These are phyloP conservation scores for Ensete ventricosum DNA, from an alignment of 176 grass and related monocot species.

Conservation along the genomic window DNA sequence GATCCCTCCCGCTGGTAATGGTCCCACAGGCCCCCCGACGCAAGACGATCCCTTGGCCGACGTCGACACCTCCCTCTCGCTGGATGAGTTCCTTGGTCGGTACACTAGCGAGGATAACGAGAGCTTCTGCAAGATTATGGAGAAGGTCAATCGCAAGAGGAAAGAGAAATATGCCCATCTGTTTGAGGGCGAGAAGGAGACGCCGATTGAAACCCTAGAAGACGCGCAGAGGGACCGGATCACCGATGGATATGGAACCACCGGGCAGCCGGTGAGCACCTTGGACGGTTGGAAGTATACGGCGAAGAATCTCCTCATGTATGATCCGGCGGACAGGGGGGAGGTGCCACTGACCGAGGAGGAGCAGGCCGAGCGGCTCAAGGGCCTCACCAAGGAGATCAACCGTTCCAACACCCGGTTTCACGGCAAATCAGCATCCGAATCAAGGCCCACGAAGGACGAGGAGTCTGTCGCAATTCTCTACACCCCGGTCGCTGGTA, in stretches of 20 bases:
- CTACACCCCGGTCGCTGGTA: constrained; percentile 51
- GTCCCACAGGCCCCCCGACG: neutral
- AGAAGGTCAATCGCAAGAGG: constrained; percentile 74
- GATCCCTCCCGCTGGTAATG: constrained; percentile 19
- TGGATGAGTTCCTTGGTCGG: constrained; percentile 59
- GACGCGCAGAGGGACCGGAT: constrained; percentile 60
- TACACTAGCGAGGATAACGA: constrained; percentile 98
- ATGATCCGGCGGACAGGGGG: constrained; percentile 57
- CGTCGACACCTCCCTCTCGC: constrained; percentile 41
- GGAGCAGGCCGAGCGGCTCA: constrained; percentile 62
- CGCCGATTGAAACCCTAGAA: constrained; percentile 24
- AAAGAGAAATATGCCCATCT: constrained; percentile 71
- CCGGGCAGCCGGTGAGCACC: constrained; percentile 58
- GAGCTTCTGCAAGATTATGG: constrained; percentile 75
- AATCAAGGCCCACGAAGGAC: constrained; percentile 41
- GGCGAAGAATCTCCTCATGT: constrained; percentile 93
- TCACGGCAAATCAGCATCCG: constrained; percentile 37
- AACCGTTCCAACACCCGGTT: constrained; percentile 59
- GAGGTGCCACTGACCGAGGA: constrained; percentile 61
- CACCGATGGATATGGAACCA: constrained; percentile 85
- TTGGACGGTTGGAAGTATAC: constrained; percentile 64
- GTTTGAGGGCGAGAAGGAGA: constrained; percentile 32
- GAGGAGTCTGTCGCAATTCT: constrained; percentile 51
- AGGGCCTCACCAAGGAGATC: constrained; percentile 75
- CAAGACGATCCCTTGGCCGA: constrained; percentile 26